Conservation (phyloP, 768 basidiomycete genomes). For the Agaricus sinodeliciosus region DNA sequence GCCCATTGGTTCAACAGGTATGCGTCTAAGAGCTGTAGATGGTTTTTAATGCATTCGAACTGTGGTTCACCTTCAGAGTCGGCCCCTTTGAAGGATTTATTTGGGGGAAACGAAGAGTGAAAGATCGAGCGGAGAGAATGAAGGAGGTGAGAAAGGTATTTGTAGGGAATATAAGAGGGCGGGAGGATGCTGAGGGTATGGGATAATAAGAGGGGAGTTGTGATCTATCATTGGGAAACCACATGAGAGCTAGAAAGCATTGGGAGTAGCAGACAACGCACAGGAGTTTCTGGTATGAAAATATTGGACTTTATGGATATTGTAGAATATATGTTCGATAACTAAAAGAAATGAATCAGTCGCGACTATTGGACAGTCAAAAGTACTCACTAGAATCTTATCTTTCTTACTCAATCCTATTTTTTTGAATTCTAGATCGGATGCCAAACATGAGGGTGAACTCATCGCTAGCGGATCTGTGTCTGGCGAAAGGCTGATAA, state of each 20-base stretch:
- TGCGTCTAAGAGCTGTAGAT: conserved; percentile 54
- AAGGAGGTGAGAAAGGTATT: conserved; percentile 29
- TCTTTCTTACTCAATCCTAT: conserved; percentile 55
- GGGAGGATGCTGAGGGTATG: conserved; percentile 44
- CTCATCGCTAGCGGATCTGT: conserved; percentile 47
- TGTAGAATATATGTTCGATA: conserved; percentile 28
- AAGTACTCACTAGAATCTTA: conserved; percentile 38
- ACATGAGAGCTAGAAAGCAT: neutral
- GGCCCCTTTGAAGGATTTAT: conserved; percentile 25
- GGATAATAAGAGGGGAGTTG: conserved; percentile 47
- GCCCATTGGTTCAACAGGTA: conserved; percentile 58
- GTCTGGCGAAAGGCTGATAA: conserved; percentile 27
- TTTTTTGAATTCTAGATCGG: conserved; percentile 40
- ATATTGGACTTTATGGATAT: conserved; percentile 29
- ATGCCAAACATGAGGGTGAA: conserved; percentile 15
- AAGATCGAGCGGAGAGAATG: conserved; percentile 25
- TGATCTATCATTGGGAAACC: conserved; percentile 30
- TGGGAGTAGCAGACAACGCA: conserved; percentile 16
- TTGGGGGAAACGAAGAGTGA: conserved; percentile 28
- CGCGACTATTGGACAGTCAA: neutral
- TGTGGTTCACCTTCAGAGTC: conserved; percentile 19
- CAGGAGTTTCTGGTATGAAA: conserved; percentile 26
- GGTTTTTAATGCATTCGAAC: conserved; percentile 41
- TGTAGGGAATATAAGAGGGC: conserved; percentile 29
- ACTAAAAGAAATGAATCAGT: conserved; percentile 16